These are phyloP conservation scores for Citrus australasica DNA, from an alignment of 345 rosid species.

Conservation along the genomic window DNA sequence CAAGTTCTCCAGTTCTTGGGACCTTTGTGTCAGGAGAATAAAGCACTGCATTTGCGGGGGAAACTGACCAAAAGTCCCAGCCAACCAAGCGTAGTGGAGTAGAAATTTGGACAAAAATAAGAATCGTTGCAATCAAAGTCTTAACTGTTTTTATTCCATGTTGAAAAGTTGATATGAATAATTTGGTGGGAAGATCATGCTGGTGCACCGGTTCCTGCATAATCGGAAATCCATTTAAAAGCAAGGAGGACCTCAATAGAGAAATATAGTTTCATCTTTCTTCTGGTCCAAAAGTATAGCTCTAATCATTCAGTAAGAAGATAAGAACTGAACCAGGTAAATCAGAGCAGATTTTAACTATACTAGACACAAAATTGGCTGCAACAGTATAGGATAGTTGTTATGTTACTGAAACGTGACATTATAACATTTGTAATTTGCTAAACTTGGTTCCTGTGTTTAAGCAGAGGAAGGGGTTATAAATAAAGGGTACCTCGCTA, in stretches of 20 bases:
- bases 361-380: not conserved
- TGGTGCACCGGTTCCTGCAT: constrained; percentile 48
- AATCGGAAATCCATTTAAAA: constrained; percentile 39
- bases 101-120: constrained; percentile 57
- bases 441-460: not conserved
- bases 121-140: constrained; percentile 40
- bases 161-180: constrained; percentile 24
- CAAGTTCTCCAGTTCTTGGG: constrained; percentile 95
- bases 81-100: constrained; percentile 60
- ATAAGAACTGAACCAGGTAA: not conserved
- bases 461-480: not conserved
- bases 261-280: not conserved
- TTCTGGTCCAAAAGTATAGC: not conserved
- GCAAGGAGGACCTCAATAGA: not conserved
- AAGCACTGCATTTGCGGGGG: constrained; percentile 76
- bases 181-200: constrained; percentile 21
- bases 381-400: not conserved
- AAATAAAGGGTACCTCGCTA: not conserved
- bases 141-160: constrained; percentile 40
- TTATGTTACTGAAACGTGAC: not conserved
- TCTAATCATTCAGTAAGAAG: not conserved
- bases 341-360: not conserved
- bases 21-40: constrained; percentile 88
- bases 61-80: constrained; percentile 38
- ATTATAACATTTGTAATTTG: not conserved